phyloP scores from a whole-genome alignment of 176 grass and related monocot genomes.

The Phyllostachys edulis region DNA sequence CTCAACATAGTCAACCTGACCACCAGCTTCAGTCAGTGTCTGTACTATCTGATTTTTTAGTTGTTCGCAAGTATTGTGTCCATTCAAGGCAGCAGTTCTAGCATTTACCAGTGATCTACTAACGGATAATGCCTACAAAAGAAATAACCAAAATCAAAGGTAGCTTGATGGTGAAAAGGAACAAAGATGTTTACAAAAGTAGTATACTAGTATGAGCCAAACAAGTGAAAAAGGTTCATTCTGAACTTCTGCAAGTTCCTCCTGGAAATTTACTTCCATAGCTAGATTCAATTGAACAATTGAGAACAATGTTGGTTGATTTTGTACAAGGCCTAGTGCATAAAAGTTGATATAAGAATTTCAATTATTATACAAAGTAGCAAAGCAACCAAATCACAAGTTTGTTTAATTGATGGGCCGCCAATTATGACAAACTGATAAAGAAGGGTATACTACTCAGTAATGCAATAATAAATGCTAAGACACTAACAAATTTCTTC shows the following conservation, averaged over 20 bases:
- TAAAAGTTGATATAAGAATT: no score
- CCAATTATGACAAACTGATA: no score
- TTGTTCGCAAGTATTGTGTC: constrained; percentile 48
- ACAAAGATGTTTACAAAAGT: not conserved
- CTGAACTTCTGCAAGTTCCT: not conserved
- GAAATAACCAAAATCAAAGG: not conserved
- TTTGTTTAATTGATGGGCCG: no score
- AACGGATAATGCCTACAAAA: constrained; percentile 72
- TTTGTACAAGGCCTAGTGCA: no score
- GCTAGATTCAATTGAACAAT: not conserved
- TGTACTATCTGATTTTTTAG: constrained; percentile 60
- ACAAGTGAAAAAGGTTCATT: not conserved
- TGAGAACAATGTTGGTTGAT: not conserved
- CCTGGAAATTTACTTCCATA: not conserved
- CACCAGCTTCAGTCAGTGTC: constrained; percentile 50
- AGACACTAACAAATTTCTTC: no score
- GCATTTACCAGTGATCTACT: constrained; percentile 69
- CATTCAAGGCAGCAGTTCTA: constrained; percentile 49
- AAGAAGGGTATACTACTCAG: no score
- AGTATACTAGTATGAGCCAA: no score
- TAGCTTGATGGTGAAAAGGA: not conserved
- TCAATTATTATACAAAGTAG: no score
- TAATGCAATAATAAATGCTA: no score
- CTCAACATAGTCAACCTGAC: constrained; percentile 90
- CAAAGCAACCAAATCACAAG: no score